A percentile compares a stretch with the other conserved stretches of the same genome.
These are phyloP conservation scores for Cyberlindnera amylophila DNA, from an alignment of 805 yeast species.

Conservation along the genomic window DNA sequence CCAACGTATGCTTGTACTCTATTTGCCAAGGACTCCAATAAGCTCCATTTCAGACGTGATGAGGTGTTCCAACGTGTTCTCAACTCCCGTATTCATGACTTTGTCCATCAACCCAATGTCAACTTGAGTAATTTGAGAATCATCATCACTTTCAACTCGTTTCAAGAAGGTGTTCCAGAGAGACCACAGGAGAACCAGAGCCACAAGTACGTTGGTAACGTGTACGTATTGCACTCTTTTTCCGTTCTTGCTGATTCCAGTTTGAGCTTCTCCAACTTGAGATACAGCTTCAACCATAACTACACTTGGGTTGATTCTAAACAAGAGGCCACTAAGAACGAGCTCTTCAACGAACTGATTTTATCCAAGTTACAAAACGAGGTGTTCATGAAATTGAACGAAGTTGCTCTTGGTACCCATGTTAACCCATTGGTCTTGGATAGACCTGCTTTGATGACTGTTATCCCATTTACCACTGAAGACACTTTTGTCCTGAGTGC, in stretches of 20 bases:
- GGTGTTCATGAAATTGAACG: conserved; percentile 20
- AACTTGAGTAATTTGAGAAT: conserved; percentile 18
- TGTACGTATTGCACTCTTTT: conserved; percentile 21
- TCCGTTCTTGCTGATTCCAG: conserved; percentile 20
- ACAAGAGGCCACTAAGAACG: conserved; percentile 22
- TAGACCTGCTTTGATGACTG: conserved; percentile 21
- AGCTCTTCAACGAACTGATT: conserved; percentile 23
- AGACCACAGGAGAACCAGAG: conserved; percentile 24
- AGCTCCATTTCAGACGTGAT: conserved; percentile 18
- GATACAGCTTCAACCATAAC: conserved; percentile 23
- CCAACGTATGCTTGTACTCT: conserved; percentile 22
- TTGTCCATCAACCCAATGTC: conserved; percentile 16
- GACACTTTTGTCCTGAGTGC: conserved; percentile 17
- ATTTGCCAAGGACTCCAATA: conserved; percentile 24
- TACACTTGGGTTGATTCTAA: conserved; percentile 24
- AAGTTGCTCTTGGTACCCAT: conserved; percentile 23
- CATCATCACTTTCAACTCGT: conserved; percentile 19
- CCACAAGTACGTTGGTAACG: conserved; percentile 27
- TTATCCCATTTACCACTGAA: conserved; percentile 23
- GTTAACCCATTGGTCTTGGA: conserved; percentile 19
- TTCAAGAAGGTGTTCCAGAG: conserved; percentile 24
- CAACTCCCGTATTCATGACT: conserved; percentile 18
- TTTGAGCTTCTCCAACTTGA: conserved; percentile 18
- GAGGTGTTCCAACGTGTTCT: conserved; percentile 16
- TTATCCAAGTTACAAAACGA: conserved; percentile 23